Evolutionary conservation across 2,329 filamentous ascomycete genomes (phyloP).

Genomic region (Hymenoscyphus scutula): DNA sequence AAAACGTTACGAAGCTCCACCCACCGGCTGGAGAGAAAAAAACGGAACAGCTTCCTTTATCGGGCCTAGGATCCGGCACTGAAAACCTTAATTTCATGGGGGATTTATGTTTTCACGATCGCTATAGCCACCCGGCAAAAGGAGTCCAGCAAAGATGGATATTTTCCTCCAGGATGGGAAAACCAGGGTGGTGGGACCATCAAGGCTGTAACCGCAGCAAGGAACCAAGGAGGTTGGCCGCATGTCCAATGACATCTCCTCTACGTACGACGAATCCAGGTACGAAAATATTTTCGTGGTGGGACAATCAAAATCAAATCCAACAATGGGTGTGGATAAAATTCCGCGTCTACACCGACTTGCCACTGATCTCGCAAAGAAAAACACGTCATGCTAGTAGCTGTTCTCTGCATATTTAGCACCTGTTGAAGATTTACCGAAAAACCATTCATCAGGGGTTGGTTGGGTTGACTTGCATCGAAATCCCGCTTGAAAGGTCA

Average conservation of each 20-base stretch:
- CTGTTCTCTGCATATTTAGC: not conserved
- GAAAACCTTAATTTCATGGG: conserved; percentile 3
- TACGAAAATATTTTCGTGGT: not conserved
- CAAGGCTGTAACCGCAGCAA: not conserved
- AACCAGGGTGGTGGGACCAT: not conserved
- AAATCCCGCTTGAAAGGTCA: not conserved
- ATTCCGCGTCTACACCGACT: not conserved
- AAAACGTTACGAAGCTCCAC: not conserved
- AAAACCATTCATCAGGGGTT: not conserved
- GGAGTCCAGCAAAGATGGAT: not conserved
- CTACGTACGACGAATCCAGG: not conserved
- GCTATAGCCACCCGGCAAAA: not conserved
- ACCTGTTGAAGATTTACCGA: not conserved
- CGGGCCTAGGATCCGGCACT: not conserved
- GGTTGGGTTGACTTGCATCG: not conserved
- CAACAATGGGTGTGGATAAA: not conserved
- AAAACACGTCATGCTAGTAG: not conserved
- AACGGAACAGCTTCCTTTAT: not conserved
- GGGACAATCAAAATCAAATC: not conserved
- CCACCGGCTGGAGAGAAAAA: not conserved
- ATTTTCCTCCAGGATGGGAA: not conserved
- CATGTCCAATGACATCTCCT: no score
- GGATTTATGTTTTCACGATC: not conserved
- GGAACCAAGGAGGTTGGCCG: not conserved
- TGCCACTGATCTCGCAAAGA: not conserved